A percentile compares a stretch with the other conserved stretches of the same genome.
phyloP scores from a whole-genome alignment of 108 stramenopile genomes.

The Nitzschia inconspicua region DNA sequence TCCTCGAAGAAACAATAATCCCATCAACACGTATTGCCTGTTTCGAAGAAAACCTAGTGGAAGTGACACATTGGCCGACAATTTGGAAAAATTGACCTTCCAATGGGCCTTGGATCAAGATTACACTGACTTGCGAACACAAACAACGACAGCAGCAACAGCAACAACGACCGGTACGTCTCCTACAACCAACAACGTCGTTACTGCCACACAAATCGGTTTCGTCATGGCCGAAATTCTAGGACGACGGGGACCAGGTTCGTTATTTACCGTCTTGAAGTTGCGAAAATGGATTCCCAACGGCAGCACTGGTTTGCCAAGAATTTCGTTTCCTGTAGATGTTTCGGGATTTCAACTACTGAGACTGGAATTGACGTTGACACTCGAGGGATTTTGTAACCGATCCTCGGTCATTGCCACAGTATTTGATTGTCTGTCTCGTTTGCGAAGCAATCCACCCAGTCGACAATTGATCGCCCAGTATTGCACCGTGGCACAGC shows the following conservation, averaged over 20 bases:
- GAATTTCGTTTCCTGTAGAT: slow-evolving; percentile 72
- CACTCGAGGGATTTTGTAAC: slow-evolving; percentile 64
- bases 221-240: slow-evolving; percentile 74
- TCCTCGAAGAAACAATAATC: background rate
- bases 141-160: background rate
- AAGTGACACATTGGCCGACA: slow-evolving; percentile 19
- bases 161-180: background rate
- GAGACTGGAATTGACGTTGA: slow-evolving; percentile 56
- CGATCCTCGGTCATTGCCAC: slow-evolving; percentile 73
- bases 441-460: slow-evolving; percentile 18
- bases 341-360: slow-evolving; percentile 74
- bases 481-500: slow-evolving; percentile 52
- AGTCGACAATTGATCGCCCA: slow-evolving; percentile 50
- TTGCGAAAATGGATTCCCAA: slow-evolving; percentile 61
- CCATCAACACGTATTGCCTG: slow-evolving; percentile 21
- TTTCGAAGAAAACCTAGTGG: slow-evolving; percentile 35
- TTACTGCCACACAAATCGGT: slow-evolving; percentile 59
- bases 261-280: slow-evolving; percentile 53
- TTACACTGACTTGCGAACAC: slow-evolving; percentile 24
- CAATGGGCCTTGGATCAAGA: slow-evolving; percentile 58
- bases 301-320: slow-evolving; percentile 48
- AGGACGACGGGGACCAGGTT: slow-evolving; percentile 65
- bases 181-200: slow-evolving; percentile 15
- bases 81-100: slow-evolving; percentile 55
- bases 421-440: slow-evolving; percentile 52